Conservation (phyloP, 2,329 filamentous ascomycete species). For the Aureobasidium musti region DNA sequence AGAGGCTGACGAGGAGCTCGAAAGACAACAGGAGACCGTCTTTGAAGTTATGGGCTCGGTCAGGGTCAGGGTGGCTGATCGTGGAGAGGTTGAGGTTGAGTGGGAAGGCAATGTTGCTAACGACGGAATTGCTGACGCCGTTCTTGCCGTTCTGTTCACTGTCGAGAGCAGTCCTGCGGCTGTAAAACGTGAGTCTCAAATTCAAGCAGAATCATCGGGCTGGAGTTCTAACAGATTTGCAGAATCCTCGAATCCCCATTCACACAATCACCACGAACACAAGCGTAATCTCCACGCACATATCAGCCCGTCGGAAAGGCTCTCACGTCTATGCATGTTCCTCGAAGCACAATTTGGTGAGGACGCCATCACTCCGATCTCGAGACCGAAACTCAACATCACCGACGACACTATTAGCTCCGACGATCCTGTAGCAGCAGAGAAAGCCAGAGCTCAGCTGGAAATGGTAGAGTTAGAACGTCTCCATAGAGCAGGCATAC, state of each 20-base stretch:
- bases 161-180: slow-evolving; percentile 94
- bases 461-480: slow-evolving; percentile 66
- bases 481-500: slow-evolving; percentile 80
- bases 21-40: slow-evolving; percentile 48
- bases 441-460: slow-evolving; percentile 57
- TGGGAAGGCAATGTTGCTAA: slow-evolving; percentile 99
- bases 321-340: slow-evolving; percentile 89
- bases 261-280: slow-evolving; percentile 51
- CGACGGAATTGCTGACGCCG: slow-evolving; percentile 95
- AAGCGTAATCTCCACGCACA: slow-evolving; percentile 72
- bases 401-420: slow-evolving; percentile 42
- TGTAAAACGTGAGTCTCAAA: slow-evolving; percentile 70
- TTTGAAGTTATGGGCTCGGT: slow-evolving; percentile 84
- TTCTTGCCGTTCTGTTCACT: slow-evolving; percentile 87
- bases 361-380: slow-evolving; percentile 77
- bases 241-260: slow-evolving; percentile 49
- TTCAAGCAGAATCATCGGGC: too few relatives aligned
- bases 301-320: slow-evolving; percentile 70
- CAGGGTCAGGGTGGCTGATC: slow-evolving; percentile 60
- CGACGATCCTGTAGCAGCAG: slow-evolving; percentile 51
- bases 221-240: slow-evolving; percentile 1
- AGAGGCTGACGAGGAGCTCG: slow-evolving; percentile 38
- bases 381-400: slow-evolving; percentile 58
- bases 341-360: slow-evolving; percentile 94
- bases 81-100: slow-evolving; percentile 82